These are phyloP conservation scores for Amanita thiersii DNA, from an alignment of 768 basidiomycete genomes.

Conservation along the genomic window DNA sequence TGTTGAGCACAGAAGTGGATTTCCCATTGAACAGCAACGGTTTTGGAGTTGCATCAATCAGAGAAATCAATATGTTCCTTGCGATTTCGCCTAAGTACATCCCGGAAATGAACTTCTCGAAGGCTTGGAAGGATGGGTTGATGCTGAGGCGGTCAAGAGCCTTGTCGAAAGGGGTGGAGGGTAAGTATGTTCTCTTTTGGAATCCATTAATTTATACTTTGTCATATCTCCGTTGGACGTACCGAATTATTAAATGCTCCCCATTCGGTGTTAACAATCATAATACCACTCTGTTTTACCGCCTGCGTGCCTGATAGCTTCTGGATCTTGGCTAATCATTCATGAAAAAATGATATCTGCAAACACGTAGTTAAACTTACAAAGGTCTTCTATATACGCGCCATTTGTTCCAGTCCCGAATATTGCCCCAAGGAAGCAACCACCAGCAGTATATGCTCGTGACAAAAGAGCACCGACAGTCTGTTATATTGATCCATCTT, in stretches of 20 bases:
- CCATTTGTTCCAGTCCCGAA: slow-evolving; percentile 99
- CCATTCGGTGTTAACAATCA: slow-evolving; percentile 99
- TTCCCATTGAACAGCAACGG: slow-evolving; percentile 76
- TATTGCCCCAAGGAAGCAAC: slow-evolving; percentile 83
- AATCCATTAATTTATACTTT: slow-evolving; percentile 1
- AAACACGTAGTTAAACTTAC: slow-evolving; percentile 20
- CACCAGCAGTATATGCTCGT: slow-evolving; percentile 88
- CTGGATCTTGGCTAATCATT: slow-evolving; percentile 52
- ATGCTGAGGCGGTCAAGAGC: slow-evolving; percentile 89
- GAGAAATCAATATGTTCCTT: slow-evolving; percentile 74
- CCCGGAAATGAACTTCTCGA: slow-evolving; percentile 97
- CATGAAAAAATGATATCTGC: background rate
- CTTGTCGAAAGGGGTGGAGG: slow-evolving; percentile 86
- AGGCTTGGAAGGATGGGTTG: slow-evolving; percentile 88
- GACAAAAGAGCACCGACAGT: slow-evolving; percentile 95
- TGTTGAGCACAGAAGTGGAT: slow-evolving; percentile 65
- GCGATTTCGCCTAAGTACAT: slow-evolving; percentile 98
- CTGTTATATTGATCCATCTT: slow-evolving; percentile 27
- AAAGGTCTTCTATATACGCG: slow-evolving; percentile 85
- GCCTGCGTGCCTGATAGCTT: slow-evolving; percentile 68
- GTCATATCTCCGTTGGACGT: slow-evolving; percentile 16
- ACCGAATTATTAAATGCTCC: slow-evolving; percentile 95
- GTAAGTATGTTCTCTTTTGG: slow-evolving; percentile 73
- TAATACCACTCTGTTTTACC: slow-evolving; percentile 56
- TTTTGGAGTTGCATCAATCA: slow-evolving; percentile 69